Evolutionary conservation across 768 basidiomycete species (phyloP).

Genomic region (Mycena venus): DNA sequence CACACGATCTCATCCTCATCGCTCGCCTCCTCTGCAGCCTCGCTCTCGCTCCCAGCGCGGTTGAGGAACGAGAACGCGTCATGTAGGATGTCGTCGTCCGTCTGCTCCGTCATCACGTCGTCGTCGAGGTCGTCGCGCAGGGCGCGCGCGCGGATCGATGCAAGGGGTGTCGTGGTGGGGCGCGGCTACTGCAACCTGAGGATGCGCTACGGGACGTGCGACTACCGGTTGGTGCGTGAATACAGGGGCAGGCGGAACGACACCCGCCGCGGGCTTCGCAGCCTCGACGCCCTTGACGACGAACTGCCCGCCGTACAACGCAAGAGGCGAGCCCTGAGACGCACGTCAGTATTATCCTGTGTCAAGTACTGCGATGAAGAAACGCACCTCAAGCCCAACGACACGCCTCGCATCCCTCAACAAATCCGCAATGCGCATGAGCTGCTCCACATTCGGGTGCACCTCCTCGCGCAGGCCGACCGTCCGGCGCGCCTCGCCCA

Average conservation of each 20-base stretch:
- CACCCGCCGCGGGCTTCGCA: neutral
- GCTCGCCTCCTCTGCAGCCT: constrained; percentile 53
- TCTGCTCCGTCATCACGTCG: constrained; percentile 77
- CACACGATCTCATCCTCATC: constrained; percentile 81
- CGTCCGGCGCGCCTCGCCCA: constrained; percentile 34
- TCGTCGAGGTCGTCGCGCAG: constrained; percentile 53
- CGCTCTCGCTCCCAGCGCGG: constrained; percentile 54
- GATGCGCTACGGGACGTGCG: too few relatives aligned
- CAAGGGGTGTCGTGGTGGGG: constrained; percentile 41
- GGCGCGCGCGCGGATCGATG: constrained; percentile 39
- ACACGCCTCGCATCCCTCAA: constrained; percentile 77
- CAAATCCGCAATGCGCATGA: constrained; percentile 94
- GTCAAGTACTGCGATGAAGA: neutral
- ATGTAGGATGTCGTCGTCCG: constrained; percentile 86
- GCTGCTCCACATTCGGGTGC: constrained; percentile 94
- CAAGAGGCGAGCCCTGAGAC: constrained; percentile 57
- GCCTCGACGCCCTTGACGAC: constrained; percentile 48
- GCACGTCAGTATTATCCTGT: neutral
- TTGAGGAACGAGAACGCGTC: constrained; percentile 70
- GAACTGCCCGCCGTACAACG: constrained; percentile 49
- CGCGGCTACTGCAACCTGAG: too few relatives aligned
- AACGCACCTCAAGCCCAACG: constrained; percentile 68
- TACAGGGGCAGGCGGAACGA: neutral
- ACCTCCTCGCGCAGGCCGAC: constrained; percentile 50
- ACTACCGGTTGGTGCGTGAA: too few relatives aligned